Conservation (phyloP, 148 eudicot genomes). For the Amaranthus cruentus region DNA sequence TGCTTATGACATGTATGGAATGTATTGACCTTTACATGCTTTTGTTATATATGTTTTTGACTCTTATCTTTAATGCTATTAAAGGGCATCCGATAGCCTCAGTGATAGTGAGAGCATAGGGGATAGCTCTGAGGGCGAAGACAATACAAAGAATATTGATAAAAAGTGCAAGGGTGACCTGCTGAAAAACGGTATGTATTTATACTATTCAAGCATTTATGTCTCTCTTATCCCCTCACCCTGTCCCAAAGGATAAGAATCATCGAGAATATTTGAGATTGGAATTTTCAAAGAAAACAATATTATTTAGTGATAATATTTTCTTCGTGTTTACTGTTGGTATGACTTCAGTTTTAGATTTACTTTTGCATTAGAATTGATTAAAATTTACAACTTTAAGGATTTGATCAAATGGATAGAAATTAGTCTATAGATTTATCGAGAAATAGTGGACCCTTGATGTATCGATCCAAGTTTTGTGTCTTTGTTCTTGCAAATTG, state of each 20-base stretch:
- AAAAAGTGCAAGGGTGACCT: conserved; percentile 33
- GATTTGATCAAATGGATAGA: too few relatives aligned
- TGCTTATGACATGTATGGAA: not conserved
- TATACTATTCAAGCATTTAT: not conserved
- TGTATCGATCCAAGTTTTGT: not conserved
- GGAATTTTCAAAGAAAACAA: too few relatives aligned
- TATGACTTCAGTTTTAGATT: not conserved
- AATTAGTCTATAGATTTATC: too few relatives aligned
- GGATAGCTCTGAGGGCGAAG: conserved; percentile 50
- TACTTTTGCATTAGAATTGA: not conserved
- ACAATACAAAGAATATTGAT: conserved; percentile 26
- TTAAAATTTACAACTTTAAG: too few relatives aligned
- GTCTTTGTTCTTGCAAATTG: not conserved
- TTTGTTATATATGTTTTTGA: not conserved
- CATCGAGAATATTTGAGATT: not conserved
- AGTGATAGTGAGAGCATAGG: conserved; percentile 50
- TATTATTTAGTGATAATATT: not conserved
- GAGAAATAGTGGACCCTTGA: too few relatives aligned
- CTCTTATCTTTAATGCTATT: conserved; percentile 1
- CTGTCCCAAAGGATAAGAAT: not conserved
- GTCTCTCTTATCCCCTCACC: not conserved
- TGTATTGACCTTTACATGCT: not conserved
- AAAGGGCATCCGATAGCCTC: conserved; percentile 52
- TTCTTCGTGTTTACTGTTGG: not conserved
- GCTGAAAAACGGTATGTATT: conserved; percentile 36